Evolutionary conservation across 768 basidiomycete genomes (phyloP).

Genomic region (Suillus plorans): DNA sequence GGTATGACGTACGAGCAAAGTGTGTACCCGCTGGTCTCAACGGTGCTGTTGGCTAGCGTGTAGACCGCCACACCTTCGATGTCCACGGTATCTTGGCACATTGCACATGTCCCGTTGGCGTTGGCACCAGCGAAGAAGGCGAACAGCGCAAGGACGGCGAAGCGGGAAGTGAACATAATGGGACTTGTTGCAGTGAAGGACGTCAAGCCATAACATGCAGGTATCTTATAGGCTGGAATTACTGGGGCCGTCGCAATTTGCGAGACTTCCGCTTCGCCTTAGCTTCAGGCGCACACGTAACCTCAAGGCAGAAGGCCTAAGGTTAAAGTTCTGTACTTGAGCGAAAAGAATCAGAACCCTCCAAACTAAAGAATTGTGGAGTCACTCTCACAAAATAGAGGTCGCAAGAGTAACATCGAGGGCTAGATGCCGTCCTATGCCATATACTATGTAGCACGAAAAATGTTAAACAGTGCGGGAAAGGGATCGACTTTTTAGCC

Average conservation of each 20-base stretch:
- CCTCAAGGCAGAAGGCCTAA: too few species aligned
- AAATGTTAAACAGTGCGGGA: too few species aligned
- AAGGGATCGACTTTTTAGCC: too few species aligned
- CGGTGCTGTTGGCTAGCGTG: background rate
- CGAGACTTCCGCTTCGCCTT: background rate
- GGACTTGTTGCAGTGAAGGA: background rate
- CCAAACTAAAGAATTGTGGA: too few species aligned
- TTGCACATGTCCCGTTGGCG: background rate
- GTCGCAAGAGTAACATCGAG: too few species aligned
- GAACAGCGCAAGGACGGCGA: background rate
- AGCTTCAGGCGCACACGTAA: background rate
- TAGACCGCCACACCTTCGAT: background rate
- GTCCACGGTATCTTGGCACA: background rate
- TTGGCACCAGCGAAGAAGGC: background rate
- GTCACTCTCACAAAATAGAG: too few species aligned
- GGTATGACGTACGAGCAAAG: background rate
- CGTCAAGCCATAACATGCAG: background rate
- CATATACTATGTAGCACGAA: too few species aligned
- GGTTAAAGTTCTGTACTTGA: too few species aligned
- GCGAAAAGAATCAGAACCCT: too few species aligned
- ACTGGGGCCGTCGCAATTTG: background rate
- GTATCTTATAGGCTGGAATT: background rate
- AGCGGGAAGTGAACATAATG: background rate
- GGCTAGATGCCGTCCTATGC: too few species aligned
- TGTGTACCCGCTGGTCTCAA: background rate